phyloP scores from a whole-genome alignment of 2,329 filamentous ascomycete genomes.

The Fusarium caatingaense region DNA sequence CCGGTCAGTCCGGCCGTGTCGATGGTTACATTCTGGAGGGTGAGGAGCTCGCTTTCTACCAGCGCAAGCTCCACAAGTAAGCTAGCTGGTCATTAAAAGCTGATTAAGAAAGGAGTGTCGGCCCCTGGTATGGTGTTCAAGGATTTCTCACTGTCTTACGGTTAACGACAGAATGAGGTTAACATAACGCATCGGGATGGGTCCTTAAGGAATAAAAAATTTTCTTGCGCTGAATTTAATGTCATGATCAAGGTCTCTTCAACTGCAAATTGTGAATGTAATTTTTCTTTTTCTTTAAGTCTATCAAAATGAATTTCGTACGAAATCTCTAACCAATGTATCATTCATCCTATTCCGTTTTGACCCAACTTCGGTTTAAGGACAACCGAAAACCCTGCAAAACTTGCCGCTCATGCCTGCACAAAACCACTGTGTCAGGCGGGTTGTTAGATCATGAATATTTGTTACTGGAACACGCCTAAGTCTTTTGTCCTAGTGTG shows the following conservation, averaged over 20 bases:
- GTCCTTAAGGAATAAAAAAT: conserved; percentile 54
- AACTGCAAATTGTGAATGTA: conserved; percentile 35
- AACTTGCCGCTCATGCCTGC: conserved; percentile 16
- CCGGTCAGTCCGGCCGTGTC: conserved; percentile 94
- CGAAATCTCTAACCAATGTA: conserved; percentile 11
- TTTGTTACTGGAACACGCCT: conserved; percentile 28
- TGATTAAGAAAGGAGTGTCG: conserved; percentile 40
- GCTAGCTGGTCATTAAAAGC: conserved; percentile 54
- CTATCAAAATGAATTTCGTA: not conserved
- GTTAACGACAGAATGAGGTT: conserved; percentile 53
- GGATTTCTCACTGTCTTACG: conserved; percentile 52
- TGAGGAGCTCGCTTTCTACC: conserved; percentile 99
- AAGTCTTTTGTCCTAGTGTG: conserved; percentile 22
- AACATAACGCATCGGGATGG: conserved; percentile 53
- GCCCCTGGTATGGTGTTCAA: conserved; percentile 54
- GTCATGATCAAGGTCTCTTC: conserved; percentile 46
- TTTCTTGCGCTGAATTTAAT: conserved; percentile 51
- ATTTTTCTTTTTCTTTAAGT: conserved; percentile 1
- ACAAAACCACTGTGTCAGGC: conserved; percentile 9
- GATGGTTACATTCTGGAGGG: conserved; percentile 99
- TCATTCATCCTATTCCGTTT: conserved; percentile 16
- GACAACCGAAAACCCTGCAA: conserved; percentile 10
- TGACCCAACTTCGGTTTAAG: not conserved
- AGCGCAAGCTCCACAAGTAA: conserved; percentile 99
- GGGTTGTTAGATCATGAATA: conserved; percentile 26